phyloP scores from a whole-genome alignment of 148 eudicot species.

The Cornus controversa region DNA sequence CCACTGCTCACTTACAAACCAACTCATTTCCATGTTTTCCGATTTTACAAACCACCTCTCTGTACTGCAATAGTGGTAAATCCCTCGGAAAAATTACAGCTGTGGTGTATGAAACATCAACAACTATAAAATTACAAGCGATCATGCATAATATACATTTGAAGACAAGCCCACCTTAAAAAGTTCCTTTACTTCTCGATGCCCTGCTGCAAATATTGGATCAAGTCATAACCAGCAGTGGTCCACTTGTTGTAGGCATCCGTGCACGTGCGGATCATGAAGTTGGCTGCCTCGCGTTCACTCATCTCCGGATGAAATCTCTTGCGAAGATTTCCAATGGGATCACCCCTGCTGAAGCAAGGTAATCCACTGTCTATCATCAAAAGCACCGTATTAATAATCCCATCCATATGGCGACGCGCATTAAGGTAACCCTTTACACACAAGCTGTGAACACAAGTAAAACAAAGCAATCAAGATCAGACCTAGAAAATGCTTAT shows the following conservation, averaged over 20 bases:
- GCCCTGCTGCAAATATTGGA: conserved; percentile 96
- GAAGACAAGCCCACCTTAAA: neutral
- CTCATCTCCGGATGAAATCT: conserved; percentile 98
- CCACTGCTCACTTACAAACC: conserved; percentile 6
- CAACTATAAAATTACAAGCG: neutral
- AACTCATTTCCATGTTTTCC: conserved; percentile 2
- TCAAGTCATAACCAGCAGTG: conserved; percentile 95
- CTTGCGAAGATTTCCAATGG: conserved; percentile 87
- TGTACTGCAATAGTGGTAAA: neutral
- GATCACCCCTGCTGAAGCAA: conserved; percentile 95
- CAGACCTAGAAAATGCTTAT: neutral
- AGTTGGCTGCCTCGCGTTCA: conserved; percentile 89
- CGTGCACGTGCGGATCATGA: conserved; percentile 89
- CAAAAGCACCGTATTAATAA: conserved; percentile 76
- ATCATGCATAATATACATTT: conserved; percentile 10
- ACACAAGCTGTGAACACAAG: conserved; percentile 57
- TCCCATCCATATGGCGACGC: conserved; percentile 96
- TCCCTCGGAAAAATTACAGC: conserved; percentile 3
- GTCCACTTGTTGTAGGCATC: conserved; percentile 99
- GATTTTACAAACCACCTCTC: conserved; percentile 6
- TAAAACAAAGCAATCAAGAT: conserved; percentile 9
- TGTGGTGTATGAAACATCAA: neutral
- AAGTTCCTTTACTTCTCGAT: conserved; percentile 63
- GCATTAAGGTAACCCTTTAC: conserved; percentile 98
- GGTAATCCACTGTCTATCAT: conserved; percentile 98